Evolutionary conservation across 345 rosid genomes (phyloP).

Genomic region (Eucalyptus urophylla): DNA sequence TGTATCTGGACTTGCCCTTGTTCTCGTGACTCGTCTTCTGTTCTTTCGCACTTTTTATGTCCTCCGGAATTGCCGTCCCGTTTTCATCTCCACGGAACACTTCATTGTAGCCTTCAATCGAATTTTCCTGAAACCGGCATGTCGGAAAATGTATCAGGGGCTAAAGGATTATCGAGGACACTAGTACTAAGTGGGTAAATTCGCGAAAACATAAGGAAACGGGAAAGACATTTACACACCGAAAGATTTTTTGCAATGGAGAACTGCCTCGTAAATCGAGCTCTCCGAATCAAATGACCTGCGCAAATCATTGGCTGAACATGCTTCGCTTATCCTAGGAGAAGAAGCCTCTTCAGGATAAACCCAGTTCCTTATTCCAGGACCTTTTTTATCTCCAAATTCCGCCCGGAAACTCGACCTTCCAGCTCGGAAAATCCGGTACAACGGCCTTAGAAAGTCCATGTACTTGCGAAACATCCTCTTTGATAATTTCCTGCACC

Average conservation of each 20-base stretch:
- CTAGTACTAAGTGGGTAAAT: background rate
- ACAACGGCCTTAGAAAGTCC: slow-evolving; percentile 59
- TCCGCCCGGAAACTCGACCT: slow-evolving; percentile 20
- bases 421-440: slow-evolving; percentile 24
- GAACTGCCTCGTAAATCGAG: slow-evolving; percentile 90
- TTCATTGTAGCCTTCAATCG: background rate
- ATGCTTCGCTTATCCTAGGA: slow-evolving; percentile 54
- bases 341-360: slow-evolving; percentile 34
- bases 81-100: background rate
- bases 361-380: slow-evolving; percentile 21
- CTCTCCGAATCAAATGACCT: slow-evolving; percentile 79
- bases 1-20: background rate
- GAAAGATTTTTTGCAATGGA: slow-evolving; percentile 88
- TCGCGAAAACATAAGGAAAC: background rate
- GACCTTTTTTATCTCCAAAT: slow-evolving; percentile 13
- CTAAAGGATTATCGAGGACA: background rate
- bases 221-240: slow-evolving; percentile 15
- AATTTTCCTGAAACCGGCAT: background rate
- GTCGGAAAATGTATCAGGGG: background rate
- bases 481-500: slow-evolving; percentile 40
- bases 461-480: slow-evolving; percentile 49
- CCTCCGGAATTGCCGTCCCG: background rate
- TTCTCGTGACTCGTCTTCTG: background rate
- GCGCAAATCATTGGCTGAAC: slow-evolving; percentile 43
- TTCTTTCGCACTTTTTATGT: background rate